Percentiles rank a stretch among this genome's conserved stretches.
These are phyloP conservation scores for Coemansia sp. DNA, from an alignment of 192 early-diverging fungal species.

Conservation along the genomic window DNA sequence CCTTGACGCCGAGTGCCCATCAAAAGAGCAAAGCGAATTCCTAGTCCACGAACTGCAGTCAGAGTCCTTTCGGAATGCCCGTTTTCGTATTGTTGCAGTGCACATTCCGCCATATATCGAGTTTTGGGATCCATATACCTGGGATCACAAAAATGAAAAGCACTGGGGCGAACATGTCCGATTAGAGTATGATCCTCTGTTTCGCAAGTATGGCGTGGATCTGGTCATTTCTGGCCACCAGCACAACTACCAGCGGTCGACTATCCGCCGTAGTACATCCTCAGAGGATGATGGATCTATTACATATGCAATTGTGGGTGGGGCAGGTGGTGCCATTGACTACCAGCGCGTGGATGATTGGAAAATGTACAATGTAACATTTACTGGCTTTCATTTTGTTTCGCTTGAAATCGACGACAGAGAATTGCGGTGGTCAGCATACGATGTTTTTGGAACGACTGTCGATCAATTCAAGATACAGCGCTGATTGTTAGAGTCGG, in stretches of 20 bases:
- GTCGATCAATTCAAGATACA: slow-evolving; percentile 35
- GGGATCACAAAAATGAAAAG: slow-evolving; percentile 66
- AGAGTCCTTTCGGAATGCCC: slow-evolving; percentile 53
- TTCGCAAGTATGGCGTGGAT: slow-evolving; percentile 67
- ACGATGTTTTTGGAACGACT: slow-evolving; percentile 18
- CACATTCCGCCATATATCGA: slow-evolving; percentile 77
- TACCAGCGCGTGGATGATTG: slow-evolving; percentile 63
- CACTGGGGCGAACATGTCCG: slow-evolving; percentile 72
- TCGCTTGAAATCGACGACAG: slow-evolving; percentile 32
- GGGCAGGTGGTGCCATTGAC: slow-evolving; percentile 70
- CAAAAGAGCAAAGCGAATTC: slow-evolving; percentile 62
- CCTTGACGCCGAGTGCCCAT: slow-evolving; percentile 68
- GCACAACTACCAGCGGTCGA: slow-evolving; percentile 73
- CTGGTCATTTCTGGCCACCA: slow-evolving; percentile 78
- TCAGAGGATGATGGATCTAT: slow-evolving; percentile 53
- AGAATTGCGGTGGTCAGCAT: slow-evolving; percentile 31
- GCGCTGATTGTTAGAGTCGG: slow-evolving; percentile 3
- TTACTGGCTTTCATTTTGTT: slow-evolving; percentile 58
- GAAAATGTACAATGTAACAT: slow-evolving; percentile 60
- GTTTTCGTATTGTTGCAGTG: slow-evolving; percentile 66
- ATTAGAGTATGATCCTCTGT: slow-evolving; percentile 64
- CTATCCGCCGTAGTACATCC: slow-evolving; percentile 7
- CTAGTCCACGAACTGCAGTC: slow-evolving; percentile 61
- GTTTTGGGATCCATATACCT: slow-evolving; percentile 71
- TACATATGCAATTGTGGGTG: slow-evolving; percentile 72